Conservation (phyloP, 2,329 filamentous ascomycete species). For the Penicillium aurantiogriseum region DNA sequence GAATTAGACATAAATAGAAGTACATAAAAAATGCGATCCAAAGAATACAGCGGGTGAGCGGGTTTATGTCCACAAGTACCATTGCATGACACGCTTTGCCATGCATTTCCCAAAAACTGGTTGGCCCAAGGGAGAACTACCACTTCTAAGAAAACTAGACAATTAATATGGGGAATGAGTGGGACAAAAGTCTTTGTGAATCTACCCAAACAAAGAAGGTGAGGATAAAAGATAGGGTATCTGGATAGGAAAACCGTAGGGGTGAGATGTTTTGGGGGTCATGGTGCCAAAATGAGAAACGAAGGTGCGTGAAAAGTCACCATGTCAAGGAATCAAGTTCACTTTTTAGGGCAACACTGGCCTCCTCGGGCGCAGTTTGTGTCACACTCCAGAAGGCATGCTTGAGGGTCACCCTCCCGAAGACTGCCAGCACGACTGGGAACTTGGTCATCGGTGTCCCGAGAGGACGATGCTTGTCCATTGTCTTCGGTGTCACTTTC, state of each 20-base stretch:
- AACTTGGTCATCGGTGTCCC: slow-evolving; percentile 17
- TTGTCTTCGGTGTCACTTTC: slow-evolving; percentile 37
- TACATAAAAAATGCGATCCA: slow-evolving; percentile 10
- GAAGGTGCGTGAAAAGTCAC: not conserved
- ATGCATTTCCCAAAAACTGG: not conserved
- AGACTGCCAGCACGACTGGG: slow-evolving; percentile 40
- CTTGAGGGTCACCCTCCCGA: slow-evolving; percentile 37
- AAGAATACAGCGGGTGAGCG: not conserved
- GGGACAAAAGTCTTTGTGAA: not conserved
- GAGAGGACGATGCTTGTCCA: slow-evolving; percentile 23
- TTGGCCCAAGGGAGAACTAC: not conserved
- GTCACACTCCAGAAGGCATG: slow-evolving; percentile 50
- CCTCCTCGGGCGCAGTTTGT: slow-evolving; percentile 43
- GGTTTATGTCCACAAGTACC: not conserved
- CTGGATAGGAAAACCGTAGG: slow-evolving; percentile 2
- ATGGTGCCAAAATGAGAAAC: not conserved
- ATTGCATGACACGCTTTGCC: not conserved
- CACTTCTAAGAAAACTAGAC: not conserved
- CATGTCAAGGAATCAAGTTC: slow-evolving; percentile 16
- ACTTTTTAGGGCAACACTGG: slow-evolving; percentile 44
- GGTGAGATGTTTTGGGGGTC: slow-evolving; percentile 1
- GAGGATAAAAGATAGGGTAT: slow-evolving; percentile 2
- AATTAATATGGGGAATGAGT: not conserved
- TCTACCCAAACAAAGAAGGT: not conserved
- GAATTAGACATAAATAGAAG: slow-evolving; percentile 17